Conservation (phyloP, 2,329 filamentous ascomycete genomes). For the Fusarium cyanostomum region DNA sequence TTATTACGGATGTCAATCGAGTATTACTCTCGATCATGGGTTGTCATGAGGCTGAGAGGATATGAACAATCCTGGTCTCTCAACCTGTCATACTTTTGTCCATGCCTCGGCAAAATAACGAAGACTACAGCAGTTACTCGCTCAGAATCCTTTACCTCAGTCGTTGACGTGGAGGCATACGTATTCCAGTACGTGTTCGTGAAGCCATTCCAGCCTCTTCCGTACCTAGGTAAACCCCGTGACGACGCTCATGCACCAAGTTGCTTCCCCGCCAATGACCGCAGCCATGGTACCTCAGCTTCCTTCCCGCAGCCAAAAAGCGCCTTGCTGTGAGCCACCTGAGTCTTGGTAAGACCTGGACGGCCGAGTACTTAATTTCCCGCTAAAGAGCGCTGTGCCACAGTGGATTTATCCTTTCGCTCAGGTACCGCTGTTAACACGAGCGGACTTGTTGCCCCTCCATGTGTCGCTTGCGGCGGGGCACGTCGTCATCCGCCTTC, state of each 20-base stretch:
- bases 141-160: not conserved
- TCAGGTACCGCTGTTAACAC: constrained; percentile 28
- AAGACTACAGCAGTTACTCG: not conserved
- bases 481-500: constrained; percentile 41
- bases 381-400: not conserved
- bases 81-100: no score
- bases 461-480: constrained; percentile 30
- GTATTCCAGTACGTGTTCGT: constrained; percentile 27
- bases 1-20: not conserved
- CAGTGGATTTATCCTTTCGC: not conserved
- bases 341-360: constrained; percentile 10
- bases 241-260: constrained; percentile 26
- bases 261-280: constrained; percentile 11
- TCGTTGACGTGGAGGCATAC: constrained; percentile 21
- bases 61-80: no score
- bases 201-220: constrained; percentile 10
- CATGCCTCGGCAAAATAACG: not conserved
- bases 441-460: constrained; percentile 3
- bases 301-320: not conserved
- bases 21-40: no score
- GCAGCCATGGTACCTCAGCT: constrained; percentile 9
- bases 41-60: no score
- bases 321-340: not conserved
- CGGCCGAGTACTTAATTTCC: constrained; percentile 9
- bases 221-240: constrained; percentile 14